These are phyloP conservation scores for Trichoderma parareesei DNA, from an alignment of 495 filamentous ascomycete species.

Conservation along the genomic window DNA sequence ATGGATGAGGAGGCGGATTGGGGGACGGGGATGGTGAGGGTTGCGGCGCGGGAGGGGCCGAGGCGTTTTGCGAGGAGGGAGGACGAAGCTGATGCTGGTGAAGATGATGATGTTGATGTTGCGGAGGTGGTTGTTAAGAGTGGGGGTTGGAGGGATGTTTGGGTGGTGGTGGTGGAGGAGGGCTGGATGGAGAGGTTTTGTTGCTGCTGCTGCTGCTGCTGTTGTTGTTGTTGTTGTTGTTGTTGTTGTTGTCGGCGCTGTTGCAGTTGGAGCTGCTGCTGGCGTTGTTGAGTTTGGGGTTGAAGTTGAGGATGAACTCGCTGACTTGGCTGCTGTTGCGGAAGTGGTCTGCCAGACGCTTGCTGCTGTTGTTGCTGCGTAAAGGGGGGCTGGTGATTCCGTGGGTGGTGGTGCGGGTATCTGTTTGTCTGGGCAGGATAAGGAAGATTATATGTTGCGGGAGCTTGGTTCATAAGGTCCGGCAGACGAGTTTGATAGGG, in stretches of 20 bases:
- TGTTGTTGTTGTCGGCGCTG: slow-evolving; percentile 13
- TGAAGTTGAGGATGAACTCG: background rate
- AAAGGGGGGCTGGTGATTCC: slow-evolving; percentile 7
- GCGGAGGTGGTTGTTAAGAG: slow-evolving; percentile 17
- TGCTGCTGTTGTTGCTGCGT: slow-evolving; percentile 10
- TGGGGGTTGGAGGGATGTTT: slow-evolving; percentile 7
- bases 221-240: slow-evolving; percentile 9
- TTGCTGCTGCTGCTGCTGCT: slow-evolving; percentile 13
- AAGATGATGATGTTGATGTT: slow-evolving; percentile 1
- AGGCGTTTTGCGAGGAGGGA: slow-evolving; percentile 42
- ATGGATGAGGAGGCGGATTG: slow-evolving; percentile 10
- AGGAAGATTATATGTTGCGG: background rate
- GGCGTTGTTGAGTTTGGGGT: background rate
- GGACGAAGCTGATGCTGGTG: slow-evolving; percentile 16
- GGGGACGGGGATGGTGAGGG: slow-evolving; percentile 26
- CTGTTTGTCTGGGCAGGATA: background rate
- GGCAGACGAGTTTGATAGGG: background rate
- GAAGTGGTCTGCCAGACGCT: background rate
- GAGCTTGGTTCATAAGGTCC: background rate
- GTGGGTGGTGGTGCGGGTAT: slow-evolving; percentile 9
- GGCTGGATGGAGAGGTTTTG: slow-evolving; percentile 9
- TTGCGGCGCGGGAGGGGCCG: slow-evolving; percentile 37
- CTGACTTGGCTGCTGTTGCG: background rate
- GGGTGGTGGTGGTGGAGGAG: slow-evolving; percentile 1
- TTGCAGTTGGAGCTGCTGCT: slow-evolving; percentile 11